phyloP scores from a whole-genome alignment of 495 filamentous ascomycete genomes.

The Daldinia concentrica region DNA sequence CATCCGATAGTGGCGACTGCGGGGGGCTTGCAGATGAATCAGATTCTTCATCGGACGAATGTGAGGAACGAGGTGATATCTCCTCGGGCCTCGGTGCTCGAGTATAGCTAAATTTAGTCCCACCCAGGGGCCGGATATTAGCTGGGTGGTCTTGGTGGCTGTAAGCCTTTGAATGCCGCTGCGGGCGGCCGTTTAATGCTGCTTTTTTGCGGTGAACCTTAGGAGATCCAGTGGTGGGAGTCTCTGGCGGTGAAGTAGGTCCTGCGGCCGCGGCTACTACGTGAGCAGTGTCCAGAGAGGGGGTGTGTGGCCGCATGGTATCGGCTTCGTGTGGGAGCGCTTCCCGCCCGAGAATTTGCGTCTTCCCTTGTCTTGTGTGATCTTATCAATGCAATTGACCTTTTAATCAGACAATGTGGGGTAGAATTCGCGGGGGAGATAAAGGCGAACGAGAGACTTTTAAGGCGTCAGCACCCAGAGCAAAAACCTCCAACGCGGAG shows the following conservation, averaged over 20 bases:
- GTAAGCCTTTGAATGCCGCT: constrained; percentile 35
- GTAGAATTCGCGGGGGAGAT: constrained; percentile 47
- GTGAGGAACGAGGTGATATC: constrained; percentile 61
- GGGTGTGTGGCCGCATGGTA: constrained; percentile 60
- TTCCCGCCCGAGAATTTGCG: constrained; percentile 40
- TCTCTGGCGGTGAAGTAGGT: constrained; percentile 64
- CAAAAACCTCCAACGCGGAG: constrained; percentile 65
- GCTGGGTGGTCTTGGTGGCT: constrained; percentile 42
- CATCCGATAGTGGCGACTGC: constrained; percentile 49
- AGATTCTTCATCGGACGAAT: constrained; percentile 50
- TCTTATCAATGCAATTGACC: constrained; percentile 50
- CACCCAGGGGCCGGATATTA: constrained; percentile 53
- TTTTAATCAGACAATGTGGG: constrained; percentile 50
- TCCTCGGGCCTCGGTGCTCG: constrained; percentile 54
- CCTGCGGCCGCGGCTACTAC: constrained; percentile 47
- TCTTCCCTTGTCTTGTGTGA: constrained; percentile 40
- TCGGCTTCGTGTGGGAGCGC: constrained; percentile 37
- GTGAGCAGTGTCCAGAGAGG: constrained; percentile 56
- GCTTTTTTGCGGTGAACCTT: constrained; percentile 50
- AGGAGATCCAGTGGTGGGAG: constrained; percentile 57
- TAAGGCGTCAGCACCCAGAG: constrained; percentile 60
- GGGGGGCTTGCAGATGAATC: constrained; percentile 44
- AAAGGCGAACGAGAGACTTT: constrained; percentile 45
- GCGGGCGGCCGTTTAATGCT: constrained; percentile 41
- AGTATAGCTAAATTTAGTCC: constrained; percentile 54